Percentiles rank a stretch among this genome's conserved stretches.
Evolutionary conservation across 257 asterid species (phyloP).

Genomic region (Lavandula angustifolia): DNA sequence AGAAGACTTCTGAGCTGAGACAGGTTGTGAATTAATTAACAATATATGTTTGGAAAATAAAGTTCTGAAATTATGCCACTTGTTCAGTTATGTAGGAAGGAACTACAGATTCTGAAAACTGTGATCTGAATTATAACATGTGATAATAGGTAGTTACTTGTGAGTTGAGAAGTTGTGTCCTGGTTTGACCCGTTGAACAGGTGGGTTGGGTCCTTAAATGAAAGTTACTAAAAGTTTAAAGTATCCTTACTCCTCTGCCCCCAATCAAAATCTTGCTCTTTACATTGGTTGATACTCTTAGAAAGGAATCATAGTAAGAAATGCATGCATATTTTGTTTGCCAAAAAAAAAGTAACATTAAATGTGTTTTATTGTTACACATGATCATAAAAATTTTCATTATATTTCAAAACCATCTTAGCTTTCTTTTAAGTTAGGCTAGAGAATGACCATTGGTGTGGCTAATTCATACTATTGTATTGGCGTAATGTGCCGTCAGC

Average conservation of each 20-base stretch:
- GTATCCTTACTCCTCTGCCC: neutral
- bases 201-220: neutral
- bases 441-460: neutral
- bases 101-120: conserved; percentile 7
- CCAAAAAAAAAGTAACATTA: neutral
- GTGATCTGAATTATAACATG: conserved; percentile 14
- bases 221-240: neutral
- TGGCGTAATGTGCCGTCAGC: neutral
- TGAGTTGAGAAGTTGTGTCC: neutral
- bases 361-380: neutral
- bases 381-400: neutral
- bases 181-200: neutral
- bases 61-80: neutral
- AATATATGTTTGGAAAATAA: conserved; percentile 3
- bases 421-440: neutral
- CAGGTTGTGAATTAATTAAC: conserved; percentile 53
- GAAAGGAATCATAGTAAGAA: neutral
- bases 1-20: conserved; percentile 82
- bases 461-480: neutral
- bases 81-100: conserved; percentile 21
- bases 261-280: neutral
- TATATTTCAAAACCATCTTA: neutral
- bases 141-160: neutral
- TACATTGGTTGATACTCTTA: neutral
- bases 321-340: conserved; percentile 2